These are phyloP conservation scores for Mortierella alpina DNA, from an alignment of 192 early-diverging fungal genomes.

Conservation along the genomic window DNA sequence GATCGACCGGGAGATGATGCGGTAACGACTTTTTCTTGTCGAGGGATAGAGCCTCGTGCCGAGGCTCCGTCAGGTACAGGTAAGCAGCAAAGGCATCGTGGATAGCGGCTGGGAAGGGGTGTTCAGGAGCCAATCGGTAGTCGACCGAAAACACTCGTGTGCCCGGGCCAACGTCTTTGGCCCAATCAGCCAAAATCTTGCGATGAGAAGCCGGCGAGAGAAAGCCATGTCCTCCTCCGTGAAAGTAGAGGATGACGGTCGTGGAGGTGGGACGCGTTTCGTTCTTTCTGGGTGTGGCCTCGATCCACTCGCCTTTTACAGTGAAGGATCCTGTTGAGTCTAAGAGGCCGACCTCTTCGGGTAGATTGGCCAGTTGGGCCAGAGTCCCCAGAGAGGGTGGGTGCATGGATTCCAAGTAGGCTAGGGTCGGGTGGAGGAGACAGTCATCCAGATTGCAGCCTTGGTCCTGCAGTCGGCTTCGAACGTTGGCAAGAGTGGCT, in stretches of 20 bases:
- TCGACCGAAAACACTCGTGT: slow-evolving; percentile 59
- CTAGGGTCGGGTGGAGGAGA: slow-evolving; percentile 18
- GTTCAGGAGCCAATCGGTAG: slow-evolving; percentile 87
- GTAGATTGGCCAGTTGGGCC: slow-evolving; percentile 26
- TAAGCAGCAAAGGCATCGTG: slow-evolving; percentile 86
- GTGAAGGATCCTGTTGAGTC: slow-evolving; percentile 17
- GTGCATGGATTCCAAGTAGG: slow-evolving; percentile 44
- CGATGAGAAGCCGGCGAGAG: slow-evolving; percentile 33
- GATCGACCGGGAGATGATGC: slow-evolving; percentile 51
- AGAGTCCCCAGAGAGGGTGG: not conserved
- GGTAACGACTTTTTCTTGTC: slow-evolving; percentile 1
- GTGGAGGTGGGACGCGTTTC: slow-evolving; percentile 13
- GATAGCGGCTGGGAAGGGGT: slow-evolving; percentile 85
- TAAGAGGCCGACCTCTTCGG: slow-evolving; percentile 27
- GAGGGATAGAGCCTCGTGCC: slow-evolving; percentile 54
- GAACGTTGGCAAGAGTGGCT: slow-evolving; percentile 6
- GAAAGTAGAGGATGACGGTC: slow-evolving; percentile 37
- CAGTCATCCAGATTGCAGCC: slow-evolving; percentile 4
- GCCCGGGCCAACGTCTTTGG: slow-evolving; percentile 33
- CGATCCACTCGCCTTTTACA: slow-evolving; percentile 46
- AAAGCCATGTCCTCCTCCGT: slow-evolving; percentile 39
- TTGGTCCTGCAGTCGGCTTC: not conserved
- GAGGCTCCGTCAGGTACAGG: slow-evolving; percentile 67
- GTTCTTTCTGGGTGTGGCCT: slow-evolving; percentile 3
- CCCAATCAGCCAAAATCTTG: slow-evolving; percentile 11